Evolutionary conservation across 202 grass and related monocot species (phyloP).

Genomic region (Panicum hallii): DNA sequence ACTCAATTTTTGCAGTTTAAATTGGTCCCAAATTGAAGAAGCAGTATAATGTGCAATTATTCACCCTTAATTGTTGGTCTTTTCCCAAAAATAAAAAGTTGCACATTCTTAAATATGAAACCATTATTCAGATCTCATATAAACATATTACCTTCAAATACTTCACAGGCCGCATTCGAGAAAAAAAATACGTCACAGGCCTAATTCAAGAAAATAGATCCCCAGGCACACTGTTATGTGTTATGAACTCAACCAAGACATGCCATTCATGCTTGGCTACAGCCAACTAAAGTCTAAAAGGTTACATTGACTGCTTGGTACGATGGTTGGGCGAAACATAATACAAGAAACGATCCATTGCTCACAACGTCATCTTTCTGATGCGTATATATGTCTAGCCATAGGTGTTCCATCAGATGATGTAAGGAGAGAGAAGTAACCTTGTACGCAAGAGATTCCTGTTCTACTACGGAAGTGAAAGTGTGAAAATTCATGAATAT

Average conservation of each 20-base stretch:
- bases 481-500: background rate
- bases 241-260: slow-evolving; percentile 2
- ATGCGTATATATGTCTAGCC: background rate
- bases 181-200: too few relatives aligned
- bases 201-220: background rate
- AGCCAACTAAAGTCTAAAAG: background rate
- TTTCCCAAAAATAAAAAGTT: background rate
- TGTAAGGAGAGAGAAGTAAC: background rate
- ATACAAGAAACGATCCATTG: background rate
- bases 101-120: background rate
- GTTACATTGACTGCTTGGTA: background rate
- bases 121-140: background rate
- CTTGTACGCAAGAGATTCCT: background rate
- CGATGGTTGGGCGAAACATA: background rate
- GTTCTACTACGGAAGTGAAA: slow-evolving; percentile 4
- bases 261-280: background rate
- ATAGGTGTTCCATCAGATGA: background rate
- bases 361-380: background rate
- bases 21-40: slow-evolving; percentile 3
- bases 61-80: background rate
- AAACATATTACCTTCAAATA: background rate
- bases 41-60: background rate
- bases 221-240: background rate
- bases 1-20: background rate
- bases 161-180: background rate